These are phyloP conservation scores for Dipteronia dyeriana DNA, from an alignment of 345 rosid genomes.

Conservation along the genomic window DNA sequence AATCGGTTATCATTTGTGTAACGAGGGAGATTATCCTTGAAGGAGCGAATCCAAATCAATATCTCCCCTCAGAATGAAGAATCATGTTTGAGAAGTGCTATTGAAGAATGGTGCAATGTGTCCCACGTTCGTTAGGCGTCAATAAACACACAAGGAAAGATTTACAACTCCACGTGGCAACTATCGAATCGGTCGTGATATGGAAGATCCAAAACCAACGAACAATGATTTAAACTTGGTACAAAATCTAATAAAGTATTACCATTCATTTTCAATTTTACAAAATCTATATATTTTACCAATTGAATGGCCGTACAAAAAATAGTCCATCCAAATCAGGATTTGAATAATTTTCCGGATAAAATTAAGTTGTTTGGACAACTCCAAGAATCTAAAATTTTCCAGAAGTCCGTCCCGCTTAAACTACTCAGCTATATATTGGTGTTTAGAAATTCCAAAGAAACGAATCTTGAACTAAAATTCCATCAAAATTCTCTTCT, in stretches of 20 bases:
- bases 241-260: neutral
- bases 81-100: too few species aligned
- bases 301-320: conserved; percentile 21
- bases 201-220: too few species aligned
- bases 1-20: too few species aligned
- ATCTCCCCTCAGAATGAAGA: too few species aligned
- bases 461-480: conserved; percentile 35
- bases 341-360: neutral
- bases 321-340: conserved; percentile 6
- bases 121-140: too few species aligned
- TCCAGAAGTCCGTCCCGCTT: conserved; percentile 19
- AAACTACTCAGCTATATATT: neutral
- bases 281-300: neutral
- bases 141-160: too few species aligned
- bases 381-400: conserved; percentile 25
- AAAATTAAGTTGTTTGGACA: neutral
- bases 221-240: neutral
- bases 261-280: neutral
- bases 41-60: too few species aligned
- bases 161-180: too few species aligned
- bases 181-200: too few species aligned
- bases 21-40: too few species aligned
- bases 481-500: conserved; percentile 41
- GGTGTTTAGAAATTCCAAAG: conserved; percentile 62
- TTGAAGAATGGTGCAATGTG: too few species aligned